These are phyloP conservation scores for Dichomitus squalens DNA, from an alignment of 1,284 basidiomycete species.

Conservation along the genomic window DNA sequence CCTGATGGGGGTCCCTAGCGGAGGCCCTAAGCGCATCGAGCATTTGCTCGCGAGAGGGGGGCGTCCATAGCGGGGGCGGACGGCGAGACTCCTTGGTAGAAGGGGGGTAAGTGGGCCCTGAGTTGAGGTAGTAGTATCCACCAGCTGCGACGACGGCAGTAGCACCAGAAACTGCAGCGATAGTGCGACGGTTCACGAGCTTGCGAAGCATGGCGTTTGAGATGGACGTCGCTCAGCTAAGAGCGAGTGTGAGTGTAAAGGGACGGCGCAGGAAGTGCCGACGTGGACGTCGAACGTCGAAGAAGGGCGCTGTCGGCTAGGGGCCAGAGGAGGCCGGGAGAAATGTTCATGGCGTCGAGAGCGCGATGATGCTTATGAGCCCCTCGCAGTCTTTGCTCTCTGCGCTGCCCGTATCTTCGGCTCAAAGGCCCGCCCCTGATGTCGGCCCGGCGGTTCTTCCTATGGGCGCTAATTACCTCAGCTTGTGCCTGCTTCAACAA, in stretches of 20 bases:
- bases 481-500: no score
- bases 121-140: conserved; percentile 73
- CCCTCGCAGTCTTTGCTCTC: not conserved
- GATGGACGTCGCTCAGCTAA: conserved; percentile 17
- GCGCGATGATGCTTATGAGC: conserved; percentile 1
- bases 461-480: no score
- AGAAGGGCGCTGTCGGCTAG: not conserved
- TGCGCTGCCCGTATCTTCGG: not conserved
- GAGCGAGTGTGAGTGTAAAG: conserved; percentile 6
- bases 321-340: not conserved
- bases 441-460: no score
- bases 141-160: conserved; percentile 53
- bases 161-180: conserved; percentile 53
- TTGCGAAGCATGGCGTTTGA: conserved; percentile 40
- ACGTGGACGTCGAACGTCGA: conserved; percentile 1
- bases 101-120: conserved; percentile 63
- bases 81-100: conserved; percentile 63
- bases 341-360: not conserved
- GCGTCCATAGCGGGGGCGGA: conserved; percentile 76
- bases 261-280: not conserved
- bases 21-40: conserved; percentile 55
- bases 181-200: conserved; percentile 55
- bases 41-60: conserved; percentile 69
- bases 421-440: not conserved
- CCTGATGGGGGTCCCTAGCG: conserved; percentile 39